These are phyloP conservation scores for Pseudoscleropodium purum DNA, from an alignment of 225 moss, liverwort and hornwort genomes.

Conservation along the genomic window DNA sequence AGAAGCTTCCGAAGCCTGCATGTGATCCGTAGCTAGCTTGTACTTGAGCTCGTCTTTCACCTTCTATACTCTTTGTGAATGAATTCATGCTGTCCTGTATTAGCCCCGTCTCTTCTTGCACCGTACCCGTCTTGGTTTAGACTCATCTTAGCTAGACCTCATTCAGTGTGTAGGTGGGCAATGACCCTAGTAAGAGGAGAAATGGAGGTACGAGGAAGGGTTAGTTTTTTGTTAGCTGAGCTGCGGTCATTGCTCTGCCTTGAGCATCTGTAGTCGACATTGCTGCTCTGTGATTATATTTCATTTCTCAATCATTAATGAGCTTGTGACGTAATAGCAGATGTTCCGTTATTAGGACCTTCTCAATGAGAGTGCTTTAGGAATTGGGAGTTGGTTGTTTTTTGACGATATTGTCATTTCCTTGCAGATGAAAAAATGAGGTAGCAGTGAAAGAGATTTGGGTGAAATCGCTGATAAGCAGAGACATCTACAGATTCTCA, in stretches of 20 bases:
- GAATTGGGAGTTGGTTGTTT: not conserved
- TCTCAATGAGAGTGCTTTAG: not conserved
- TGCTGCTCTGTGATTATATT: not conserved
- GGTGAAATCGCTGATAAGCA: not conserved
- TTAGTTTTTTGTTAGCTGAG: not conserved
- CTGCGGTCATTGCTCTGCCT: not conserved
- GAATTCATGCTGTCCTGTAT: not conserved
- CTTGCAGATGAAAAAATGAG: slow-evolving; percentile 1
- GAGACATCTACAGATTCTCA: not conserved
- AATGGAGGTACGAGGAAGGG: not conserved
- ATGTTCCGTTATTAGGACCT: not conserved
- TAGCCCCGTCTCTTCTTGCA: not conserved
- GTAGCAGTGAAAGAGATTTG: not conserved
- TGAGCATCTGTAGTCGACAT: not conserved
- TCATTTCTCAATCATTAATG: not conserved
- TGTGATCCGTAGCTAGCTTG: not conserved
- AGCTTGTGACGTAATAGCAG: not conserved
- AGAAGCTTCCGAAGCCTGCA: not conserved
- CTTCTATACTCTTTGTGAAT: not conserved
- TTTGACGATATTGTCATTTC: not conserved
- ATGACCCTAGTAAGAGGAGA: not conserved
- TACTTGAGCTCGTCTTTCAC: not conserved
- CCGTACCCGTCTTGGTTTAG: not conserved
- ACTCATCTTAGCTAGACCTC: not conserved
- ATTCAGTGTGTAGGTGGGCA: too few relatives aligned